Conservation (phyloP, 345 rosid genomes). For the Turnera subulata region DNA sequence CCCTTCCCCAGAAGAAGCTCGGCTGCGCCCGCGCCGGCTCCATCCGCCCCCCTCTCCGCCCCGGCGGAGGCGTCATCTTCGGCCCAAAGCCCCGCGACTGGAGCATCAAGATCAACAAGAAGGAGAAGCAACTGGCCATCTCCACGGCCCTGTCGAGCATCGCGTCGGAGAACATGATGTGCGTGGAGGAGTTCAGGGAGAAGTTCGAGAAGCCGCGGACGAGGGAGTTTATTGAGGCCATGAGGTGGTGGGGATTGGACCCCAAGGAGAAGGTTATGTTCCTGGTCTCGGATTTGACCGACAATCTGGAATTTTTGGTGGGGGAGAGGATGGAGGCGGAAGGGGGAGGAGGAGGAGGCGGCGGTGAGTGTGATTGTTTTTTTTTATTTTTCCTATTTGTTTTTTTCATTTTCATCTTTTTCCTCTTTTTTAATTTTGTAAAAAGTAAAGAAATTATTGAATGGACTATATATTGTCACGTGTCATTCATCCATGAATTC, state of each 20-base stretch:
- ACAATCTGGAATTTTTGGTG: too few species aligned
- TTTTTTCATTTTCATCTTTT: too few species aligned
- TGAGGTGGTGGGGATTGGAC: constrained; percentile 88
- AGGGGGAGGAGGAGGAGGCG: too few species aligned
- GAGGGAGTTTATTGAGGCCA: constrained; percentile 67
- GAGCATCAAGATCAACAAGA: constrained; percentile 80
- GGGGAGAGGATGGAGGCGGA: too few species aligned
- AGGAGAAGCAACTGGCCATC: constrained; percentile 77
- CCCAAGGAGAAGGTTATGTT: constrained; percentile 85
- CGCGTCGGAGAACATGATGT: constrained; percentile 56
- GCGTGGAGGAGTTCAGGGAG: constrained; percentile 84
- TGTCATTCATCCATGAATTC: too few species aligned
- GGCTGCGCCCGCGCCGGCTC: constrained; percentile 86
- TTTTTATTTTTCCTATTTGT: too few species aligned
- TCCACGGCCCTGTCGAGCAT: constrained; percentile 79
- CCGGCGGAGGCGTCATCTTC: constrained; percentile 85
- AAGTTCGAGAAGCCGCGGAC: constrained; percentile 78
- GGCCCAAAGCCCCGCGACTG: constrained; percentile 88
- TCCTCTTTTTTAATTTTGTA: too few species aligned
- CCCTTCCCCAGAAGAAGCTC: constrained; percentile 88
- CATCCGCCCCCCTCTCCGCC: constrained; percentile 66
- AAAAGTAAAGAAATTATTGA: too few species aligned
- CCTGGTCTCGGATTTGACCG: constrained; percentile 63
- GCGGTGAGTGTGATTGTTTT: too few species aligned
- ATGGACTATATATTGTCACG: too few species aligned